These are phyloP conservation scores for Takakia lepidozioides DNA, from an alignment of 225 moss, liverwort and hornwort species.

Conservation along the genomic window DNA sequence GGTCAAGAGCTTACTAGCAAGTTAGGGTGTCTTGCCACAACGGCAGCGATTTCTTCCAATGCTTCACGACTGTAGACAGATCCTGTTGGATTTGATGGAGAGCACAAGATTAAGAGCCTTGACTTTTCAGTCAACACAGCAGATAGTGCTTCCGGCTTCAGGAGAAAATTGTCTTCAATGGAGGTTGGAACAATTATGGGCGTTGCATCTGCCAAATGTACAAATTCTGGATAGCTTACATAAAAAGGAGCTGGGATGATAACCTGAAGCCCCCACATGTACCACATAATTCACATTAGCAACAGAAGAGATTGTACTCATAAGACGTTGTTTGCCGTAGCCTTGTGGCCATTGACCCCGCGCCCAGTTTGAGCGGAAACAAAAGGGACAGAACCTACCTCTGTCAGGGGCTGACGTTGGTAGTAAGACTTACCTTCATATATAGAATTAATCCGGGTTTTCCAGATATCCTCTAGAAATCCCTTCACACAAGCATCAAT, in stretches of 20 bases:
- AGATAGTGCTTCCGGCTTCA: slow-evolving; percentile 72
- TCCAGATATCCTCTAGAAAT: too few relatives aligned
- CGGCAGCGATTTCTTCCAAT: slow-evolving; percentile 72
- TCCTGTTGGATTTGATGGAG: slow-evolving; percentile 96
- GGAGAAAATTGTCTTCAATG: slow-evolving; percentile 61
- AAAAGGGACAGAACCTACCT: too few relatives aligned
- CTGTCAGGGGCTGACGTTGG: too few relatives aligned
- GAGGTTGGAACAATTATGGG: slow-evolving; percentile 76
- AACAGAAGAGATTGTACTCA: slow-evolving; percentile 4
- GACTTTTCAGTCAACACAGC: slow-evolving; percentile 79
- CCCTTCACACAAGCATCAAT: too few relatives aligned
- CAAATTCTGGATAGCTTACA: slow-evolving; percentile 99
- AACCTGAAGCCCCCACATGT: slow-evolving; percentile 37
- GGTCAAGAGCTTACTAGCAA: slow-evolving; percentile 46
- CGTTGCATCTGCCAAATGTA: slow-evolving; percentile 69
- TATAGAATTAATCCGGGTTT: too few relatives aligned
- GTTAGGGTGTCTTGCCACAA: slow-evolving; percentile 83
- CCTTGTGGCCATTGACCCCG: too few relatives aligned
- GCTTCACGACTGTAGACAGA: slow-evolving; percentile 67
- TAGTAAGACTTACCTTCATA: too few relatives aligned
- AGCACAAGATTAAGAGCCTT: slow-evolving; percentile 70
- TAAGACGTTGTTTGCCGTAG: too few relatives aligned
- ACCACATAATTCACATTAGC: slow-evolving; percentile 8
- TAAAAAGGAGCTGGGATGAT: slow-evolving; percentile 96
- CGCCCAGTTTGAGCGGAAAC: too few relatives aligned